Base-by-base conservation (phyloP, 1,139 yeast species). In the Pichia sp. region DNA sequence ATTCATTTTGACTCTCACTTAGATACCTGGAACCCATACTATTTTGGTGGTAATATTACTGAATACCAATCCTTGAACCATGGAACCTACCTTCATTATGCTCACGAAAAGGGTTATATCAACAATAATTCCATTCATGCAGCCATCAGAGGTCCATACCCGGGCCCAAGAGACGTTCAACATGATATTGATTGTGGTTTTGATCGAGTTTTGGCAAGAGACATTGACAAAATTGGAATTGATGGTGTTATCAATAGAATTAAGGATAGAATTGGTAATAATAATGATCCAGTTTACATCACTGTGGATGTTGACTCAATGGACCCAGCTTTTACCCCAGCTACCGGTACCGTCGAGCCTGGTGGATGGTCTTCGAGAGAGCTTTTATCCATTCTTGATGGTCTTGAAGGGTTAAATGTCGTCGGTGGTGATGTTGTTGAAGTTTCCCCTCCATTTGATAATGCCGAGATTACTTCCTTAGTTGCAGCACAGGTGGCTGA, bases 381-480 rank as follows among this genome's bases (percentile, higher is more conserved):
- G 47, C 55, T 72, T 28, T 51, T 71, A 31, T 58, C 64, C 18
- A 59, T 73, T 6, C 52, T 72, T 27, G 72, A 28, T 20, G 34
- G 30, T 26, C 14, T 27, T n/a, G 36, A 33, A 19, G 35, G 35
- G 13, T 22, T 33, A 67, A 63, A 72, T 42, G 49, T 72, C 32
- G 61, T 73, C 22, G 79, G 78, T 9, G 77, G 70, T 32, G 78
- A 73, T 47, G 72, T 72, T 21, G 78, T 73, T n/a, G 79, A 72
- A 48, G 78, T 72, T 16, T 64, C 72, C 41, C 78, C 78, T 4
- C 72, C 76, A 1, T 70, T 56, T 41, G 78, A 72, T 46, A 60
- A 67, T 22, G 64, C 72, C 25, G 77, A 67, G 39, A 64, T 70
- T 38, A 73, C 79, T 3, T 60, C 69, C 34, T 60, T 71, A 47